phyloP scores from a whole-genome alignment of 805 yeast genomes.

The Blastobotrys attinorum region DNA sequence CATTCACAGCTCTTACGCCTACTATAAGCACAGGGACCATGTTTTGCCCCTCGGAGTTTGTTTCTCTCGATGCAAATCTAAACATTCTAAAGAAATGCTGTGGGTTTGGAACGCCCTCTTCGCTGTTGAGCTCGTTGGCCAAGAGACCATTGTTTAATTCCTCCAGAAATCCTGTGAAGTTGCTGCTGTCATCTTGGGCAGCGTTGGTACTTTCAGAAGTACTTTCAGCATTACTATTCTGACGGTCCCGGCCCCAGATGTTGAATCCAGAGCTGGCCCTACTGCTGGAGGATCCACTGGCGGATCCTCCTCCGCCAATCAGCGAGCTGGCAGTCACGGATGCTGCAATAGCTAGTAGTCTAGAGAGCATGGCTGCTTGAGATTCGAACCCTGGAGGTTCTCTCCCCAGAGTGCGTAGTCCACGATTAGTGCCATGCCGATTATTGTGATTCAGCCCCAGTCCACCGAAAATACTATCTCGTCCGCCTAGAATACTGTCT shows the following conservation, averaged over 20 bases:
- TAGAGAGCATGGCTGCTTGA: slow-evolving; percentile 37
- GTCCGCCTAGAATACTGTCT: neutral
- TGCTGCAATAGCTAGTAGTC: slow-evolving; percentile 39
- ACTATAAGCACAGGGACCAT: slow-evolving; percentile 41
- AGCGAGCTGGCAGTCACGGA: slow-evolving; percentile 37
- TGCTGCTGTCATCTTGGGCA: slow-evolving; percentile 6
- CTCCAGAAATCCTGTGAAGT: slow-evolving; percentile 34
- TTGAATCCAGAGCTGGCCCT: slow-evolving; percentile 13
- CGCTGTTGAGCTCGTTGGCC: slow-evolving; percentile 30
- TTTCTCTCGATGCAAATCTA: slow-evolving; percentile 25
- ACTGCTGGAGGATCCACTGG: too few relatives aligned
- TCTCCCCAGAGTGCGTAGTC: too few relatives aligned
- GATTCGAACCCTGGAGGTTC: slow-evolving; percentile 17
- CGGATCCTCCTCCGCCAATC: slow-evolving; percentile 25
- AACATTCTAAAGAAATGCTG: slow-evolving; percentile 30
- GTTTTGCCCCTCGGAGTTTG: slow-evolving; percentile 14
- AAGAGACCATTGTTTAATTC: slow-evolving; percentile 36
- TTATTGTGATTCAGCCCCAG: too few relatives aligned
- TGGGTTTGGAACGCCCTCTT: slow-evolving; percentile 9
- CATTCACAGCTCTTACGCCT: slow-evolving; percentile 39
- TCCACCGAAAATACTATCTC: neutral
- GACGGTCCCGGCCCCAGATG: slow-evolving; percentile 5
- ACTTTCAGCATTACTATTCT: slow-evolving; percentile 35
- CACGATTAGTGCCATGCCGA: too few relatives aligned
- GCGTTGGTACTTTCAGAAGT: slow-evolving; percentile 29